Percentiles rank a stretch among this genome's conserved stretches.
Evolutionary conservation across 306 rosid genomes (phyloP).

Genomic region (Cucurbita argyrosperma): DNA sequence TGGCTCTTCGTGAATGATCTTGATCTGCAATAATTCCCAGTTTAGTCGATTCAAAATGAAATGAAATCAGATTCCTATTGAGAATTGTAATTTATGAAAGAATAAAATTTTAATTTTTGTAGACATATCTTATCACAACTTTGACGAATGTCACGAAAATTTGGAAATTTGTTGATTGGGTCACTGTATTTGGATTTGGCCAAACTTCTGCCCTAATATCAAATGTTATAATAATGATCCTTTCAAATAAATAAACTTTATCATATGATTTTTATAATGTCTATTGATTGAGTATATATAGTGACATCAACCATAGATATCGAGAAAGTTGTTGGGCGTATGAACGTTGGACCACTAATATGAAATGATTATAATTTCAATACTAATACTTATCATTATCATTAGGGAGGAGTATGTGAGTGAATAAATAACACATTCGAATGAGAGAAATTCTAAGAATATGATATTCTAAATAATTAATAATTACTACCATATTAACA

Average conservation of each 20-base stretch:
- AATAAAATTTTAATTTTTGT: not conserved
- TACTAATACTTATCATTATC: not conserved
- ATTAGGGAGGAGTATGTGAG: no score
- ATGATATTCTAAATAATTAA: no score
- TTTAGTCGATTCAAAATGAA: not conserved
- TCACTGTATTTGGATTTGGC: not conserved
- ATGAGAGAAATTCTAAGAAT: no score
- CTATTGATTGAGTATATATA: not conserved
- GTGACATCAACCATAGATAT: not conserved
- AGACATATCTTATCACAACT: not conserved
- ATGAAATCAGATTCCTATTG: not conserved
- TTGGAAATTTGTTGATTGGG: not conserved
- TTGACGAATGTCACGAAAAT: not conserved
- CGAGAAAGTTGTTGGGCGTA: not conserved
- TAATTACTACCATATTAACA: no score
- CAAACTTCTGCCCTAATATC: not conserved
- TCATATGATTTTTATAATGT: not conserved
- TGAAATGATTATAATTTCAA: not conserved
- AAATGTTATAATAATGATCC: not conserved
- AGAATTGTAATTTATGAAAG: not conserved
- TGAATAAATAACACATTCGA: no score
- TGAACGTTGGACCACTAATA: not conserved
- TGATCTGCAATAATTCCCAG: not conserved
- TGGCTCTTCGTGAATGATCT: not conserved
- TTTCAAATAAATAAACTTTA: not conserved